phyloP scores from a whole-genome alignment of 2,329 filamentous ascomycete species.

The Nannizziopsis barbatae region DNA sequence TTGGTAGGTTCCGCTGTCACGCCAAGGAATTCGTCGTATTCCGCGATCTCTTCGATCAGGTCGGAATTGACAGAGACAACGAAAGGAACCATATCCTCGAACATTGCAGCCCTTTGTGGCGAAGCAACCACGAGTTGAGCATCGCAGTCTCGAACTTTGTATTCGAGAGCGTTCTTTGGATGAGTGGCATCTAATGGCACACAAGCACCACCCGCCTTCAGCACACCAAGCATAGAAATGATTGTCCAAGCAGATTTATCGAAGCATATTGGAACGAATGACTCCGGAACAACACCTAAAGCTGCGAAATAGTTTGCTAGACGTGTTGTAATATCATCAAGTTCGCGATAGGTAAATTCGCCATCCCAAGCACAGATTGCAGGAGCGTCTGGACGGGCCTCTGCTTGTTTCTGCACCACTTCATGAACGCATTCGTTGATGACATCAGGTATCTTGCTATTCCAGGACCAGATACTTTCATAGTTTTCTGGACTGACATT shows the following conservation, averaged over 20 bases:
- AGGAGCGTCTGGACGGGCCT: slow-evolving; percentile 15
- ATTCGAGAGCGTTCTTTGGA: slow-evolving; percentile 26
- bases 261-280: slow-evolving; percentile 15
- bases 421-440: slow-evolving; percentile 24
- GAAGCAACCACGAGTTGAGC: slow-evolving; percentile 34
- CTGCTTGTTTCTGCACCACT: slow-evolving; percentile 20
- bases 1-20: slow-evolving; percentile 56
- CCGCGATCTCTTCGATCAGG: slow-evolving; percentile 1
- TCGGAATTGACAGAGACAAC: slow-evolving; percentile 26
- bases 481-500: slow-evolving; percentile 30
- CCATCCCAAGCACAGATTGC: slow-evolving; percentile 21
- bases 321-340: slow-evolving; percentile 17
- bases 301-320: slow-evolving; percentile 14
- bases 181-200: slow-evolving; percentile 23
- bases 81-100: slow-evolving; percentile 34
- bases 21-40: slow-evolving; percentile 5
- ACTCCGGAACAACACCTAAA: slow-evolving; percentile 13
- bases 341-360: slow-evolving; percentile 16
- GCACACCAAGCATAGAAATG: slow-evolving; percentile 17
- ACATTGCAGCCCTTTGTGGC: slow-evolving; percentile 26
- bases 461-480: slow-evolving; percentile 24
- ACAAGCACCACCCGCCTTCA: slow-evolving; percentile 17
- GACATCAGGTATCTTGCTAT: slow-evolving; percentile 18
- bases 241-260: slow-evolving; percentile 18
- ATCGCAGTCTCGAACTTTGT: slow-evolving; percentile 30